phyloP scores from a whole-genome alignment of 441 rosid genomes.

The Euphorbia celastroides region DNA sequence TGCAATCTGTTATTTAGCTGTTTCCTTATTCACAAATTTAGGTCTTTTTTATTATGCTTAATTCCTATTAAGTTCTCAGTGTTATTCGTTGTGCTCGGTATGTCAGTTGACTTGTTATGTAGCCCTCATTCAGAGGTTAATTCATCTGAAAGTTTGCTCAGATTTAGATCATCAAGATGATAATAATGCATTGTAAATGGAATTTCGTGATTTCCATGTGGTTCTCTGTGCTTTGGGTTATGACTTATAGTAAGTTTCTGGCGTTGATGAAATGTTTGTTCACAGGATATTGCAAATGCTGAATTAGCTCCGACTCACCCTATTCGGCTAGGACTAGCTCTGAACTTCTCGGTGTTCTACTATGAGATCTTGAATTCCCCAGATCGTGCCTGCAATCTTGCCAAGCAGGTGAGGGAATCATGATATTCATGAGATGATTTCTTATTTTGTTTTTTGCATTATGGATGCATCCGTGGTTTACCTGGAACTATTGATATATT shows the following conservation, averaged over 20 bases:
- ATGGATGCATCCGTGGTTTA: not conserved
- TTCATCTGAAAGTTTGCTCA: not conserved
- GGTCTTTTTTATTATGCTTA: not conserved
- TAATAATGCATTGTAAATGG: not conserved
- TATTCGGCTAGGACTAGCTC: slow-evolving; percentile 61
- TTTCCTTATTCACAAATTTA: not conserved
- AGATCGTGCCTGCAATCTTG: slow-evolving; percentile 51
- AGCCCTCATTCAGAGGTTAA: not conserved
- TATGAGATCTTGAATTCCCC: slow-evolving; percentile 72
- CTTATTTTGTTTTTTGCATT: no score
- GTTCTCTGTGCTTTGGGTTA: not conserved
- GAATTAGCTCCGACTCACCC: slow-evolving; percentile 72
- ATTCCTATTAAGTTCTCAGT: not conserved
- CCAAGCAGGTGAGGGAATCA: slow-evolving; percentile 35
- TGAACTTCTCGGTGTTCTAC: slow-evolving; percentile 73
- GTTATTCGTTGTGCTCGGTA: not conserved
- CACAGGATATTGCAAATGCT: slow-evolving; percentile 48
- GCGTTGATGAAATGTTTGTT: slow-evolving; percentile 6
- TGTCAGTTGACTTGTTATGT: slow-evolving; percentile 1
- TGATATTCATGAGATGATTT: no score
- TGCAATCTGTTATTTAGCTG: not conserved
- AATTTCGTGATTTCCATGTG: not conserved
- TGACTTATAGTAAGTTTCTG: slow-evolving; percentile 1
- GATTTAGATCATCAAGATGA: not conserved
- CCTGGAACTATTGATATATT: not conserved